These are phyloP conservation scores for Hypoxylon sp. DNA, from an alignment of 2,329 filamentous ascomycete genomes.

Conservation along the genomic window DNA sequence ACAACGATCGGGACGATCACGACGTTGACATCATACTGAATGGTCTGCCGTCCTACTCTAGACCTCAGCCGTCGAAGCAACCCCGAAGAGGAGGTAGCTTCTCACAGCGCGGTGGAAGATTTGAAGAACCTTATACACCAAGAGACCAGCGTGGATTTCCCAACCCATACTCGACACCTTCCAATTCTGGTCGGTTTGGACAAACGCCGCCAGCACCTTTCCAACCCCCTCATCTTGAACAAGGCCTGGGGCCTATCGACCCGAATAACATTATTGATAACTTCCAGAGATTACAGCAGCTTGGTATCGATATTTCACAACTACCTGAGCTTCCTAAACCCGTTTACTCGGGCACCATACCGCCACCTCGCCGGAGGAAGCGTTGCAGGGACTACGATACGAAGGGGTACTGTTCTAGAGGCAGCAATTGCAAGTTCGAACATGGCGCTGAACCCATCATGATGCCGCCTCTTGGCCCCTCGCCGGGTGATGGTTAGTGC, in stretches of 20 bases:
- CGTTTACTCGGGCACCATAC: conserved; percentile 47
- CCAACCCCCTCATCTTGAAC: conserved; percentile 39
- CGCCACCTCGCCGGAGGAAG: conserved; percentile 54
- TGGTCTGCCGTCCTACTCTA: conserved; percentile 38
- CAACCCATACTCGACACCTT: conserved; percentile 19
- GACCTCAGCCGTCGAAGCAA: conserved; percentile 69
- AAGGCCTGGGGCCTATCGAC: conserved; percentile 64
- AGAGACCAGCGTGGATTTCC: conserved; percentile 49
- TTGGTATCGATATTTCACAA: conserved; percentile 62
- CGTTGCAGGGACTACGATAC: conserved; percentile 78
- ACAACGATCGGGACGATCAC: conserved; percentile 64
- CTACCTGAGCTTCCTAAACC: conserved; percentile 54
- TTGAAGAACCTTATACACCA: conserved; percentile 51
- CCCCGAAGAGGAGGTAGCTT: conserved; percentile 64
- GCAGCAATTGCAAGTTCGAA: conserved; percentile 75
- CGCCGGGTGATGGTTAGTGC: conserved; percentile 53
- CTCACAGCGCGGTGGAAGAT: conserved; percentile 53
- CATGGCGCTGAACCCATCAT: conserved; percentile 69
- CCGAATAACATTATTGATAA: conserved; percentile 71
- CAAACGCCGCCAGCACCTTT: conserved; percentile 44
- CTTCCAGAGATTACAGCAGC: conserved; percentile 71
- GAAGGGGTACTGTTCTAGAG: conserved; percentile 78
- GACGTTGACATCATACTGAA: conserved; percentile 54
- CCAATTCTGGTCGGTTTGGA: conserved; percentile 37
- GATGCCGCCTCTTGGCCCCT: conserved; percentile 51